A percentile compares a stretch with the other conserved stretches of the same genome.
Evolutionary conservation across 768 basidiomycete genomes (phyloP).

Genomic region (Leccinum barrowsii): DNA sequence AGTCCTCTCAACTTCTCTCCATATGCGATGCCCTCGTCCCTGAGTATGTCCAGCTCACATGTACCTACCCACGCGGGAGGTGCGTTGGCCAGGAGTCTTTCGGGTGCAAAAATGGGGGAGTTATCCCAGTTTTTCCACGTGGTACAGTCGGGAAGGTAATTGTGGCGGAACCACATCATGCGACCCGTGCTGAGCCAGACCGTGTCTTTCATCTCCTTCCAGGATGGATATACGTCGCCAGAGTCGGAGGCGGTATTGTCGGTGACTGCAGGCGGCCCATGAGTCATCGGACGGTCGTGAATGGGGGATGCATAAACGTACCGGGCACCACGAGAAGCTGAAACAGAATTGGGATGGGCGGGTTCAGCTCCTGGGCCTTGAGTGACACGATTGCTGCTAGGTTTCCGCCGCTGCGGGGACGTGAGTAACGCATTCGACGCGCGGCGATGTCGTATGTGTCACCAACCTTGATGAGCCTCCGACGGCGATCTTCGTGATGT

Average conservation of each 20-base stretch:
- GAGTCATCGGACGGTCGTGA: background rate
- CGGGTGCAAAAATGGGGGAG: slow-evolving; percentile 68
- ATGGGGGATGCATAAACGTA: slow-evolving; percentile 5
- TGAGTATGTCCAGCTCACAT: slow-evolving; percentile 62
- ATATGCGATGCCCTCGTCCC: slow-evolving; percentile 63
- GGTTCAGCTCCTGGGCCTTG: slow-evolving; percentile 49
- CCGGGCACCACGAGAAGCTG: slow-evolving; percentile 66
- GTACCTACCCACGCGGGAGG: slow-evolving; percentile 63
- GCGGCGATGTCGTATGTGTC: background rate
- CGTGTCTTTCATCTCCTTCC: slow-evolving; percentile 55
- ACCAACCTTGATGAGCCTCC: slow-evolving; percentile 64
- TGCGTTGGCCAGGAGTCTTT: slow-evolving; percentile 44
- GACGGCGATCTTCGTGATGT: slow-evolving; percentile 56
- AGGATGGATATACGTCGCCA: slow-evolving; percentile 40
- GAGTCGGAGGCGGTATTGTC: slow-evolving; percentile 60
- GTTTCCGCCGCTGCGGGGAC: slow-evolving; percentile 56
- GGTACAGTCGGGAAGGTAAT: slow-evolving; percentile 60
- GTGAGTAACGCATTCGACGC: background rate
- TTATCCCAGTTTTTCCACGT: slow-evolving; percentile 65
- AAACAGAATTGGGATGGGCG: slow-evolving; percentile 55
- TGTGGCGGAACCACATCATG: slow-evolving; percentile 69
- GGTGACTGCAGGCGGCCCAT: slow-evolving; percentile 36
- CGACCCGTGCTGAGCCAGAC: slow-evolving; percentile 57
- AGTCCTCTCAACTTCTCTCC: slow-evolving; percentile 50
- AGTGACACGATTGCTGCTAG: slow-evolving; percentile 63